phyloP scores from a whole-genome alignment of 202 grass and related monocot genomes.

The Setaria viridis region DNA sequence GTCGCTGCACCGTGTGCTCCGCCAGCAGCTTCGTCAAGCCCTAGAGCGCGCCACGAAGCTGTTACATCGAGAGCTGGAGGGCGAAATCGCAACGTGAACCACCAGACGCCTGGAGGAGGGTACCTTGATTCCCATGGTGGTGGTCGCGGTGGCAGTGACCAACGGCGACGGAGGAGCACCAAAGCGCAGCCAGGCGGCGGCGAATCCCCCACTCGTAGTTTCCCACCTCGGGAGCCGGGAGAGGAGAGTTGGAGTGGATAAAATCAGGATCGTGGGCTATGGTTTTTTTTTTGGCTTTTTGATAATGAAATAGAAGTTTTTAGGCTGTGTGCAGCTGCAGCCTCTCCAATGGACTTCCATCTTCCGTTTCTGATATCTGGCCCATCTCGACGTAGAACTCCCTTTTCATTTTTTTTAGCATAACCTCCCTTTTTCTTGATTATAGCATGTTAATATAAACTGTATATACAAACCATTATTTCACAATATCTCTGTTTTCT shows the following conservation, averaged over 20 bases:
- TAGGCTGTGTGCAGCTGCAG: neutral
- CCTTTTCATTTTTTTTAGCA: too few species aligned
- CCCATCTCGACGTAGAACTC: neutral
- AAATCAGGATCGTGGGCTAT: neutral
- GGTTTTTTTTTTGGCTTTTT: neutral
- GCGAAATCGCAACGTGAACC: neutral
- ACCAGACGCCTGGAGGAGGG: neutral
- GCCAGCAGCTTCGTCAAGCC: constrained; percentile 95
- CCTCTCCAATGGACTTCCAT: neutral
- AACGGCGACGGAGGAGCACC: neutral
- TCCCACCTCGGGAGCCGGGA: constrained; percentile 33
- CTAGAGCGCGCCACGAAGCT: constrained; percentile 44
- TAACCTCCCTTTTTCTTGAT: too few species aligned
- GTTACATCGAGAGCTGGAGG: neutral
- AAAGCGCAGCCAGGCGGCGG: neutral
- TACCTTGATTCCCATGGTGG: constrained; percentile 91
- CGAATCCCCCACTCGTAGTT: neutral
- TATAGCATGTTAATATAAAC: too few species aligned
- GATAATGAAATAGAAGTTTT: neutral
- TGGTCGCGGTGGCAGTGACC: neutral
- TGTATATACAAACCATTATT: too few species aligned
- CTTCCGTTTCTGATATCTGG: neutral
- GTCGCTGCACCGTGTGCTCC: constrained; percentile 58
- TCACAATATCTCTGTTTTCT: too few species aligned
- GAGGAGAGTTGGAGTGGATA: constrained; percentile 34